Evolutionary conservation across 495 filamentous ascomycete genomes (phyloP).

Genomic region (Immersiella caudata): DNA sequence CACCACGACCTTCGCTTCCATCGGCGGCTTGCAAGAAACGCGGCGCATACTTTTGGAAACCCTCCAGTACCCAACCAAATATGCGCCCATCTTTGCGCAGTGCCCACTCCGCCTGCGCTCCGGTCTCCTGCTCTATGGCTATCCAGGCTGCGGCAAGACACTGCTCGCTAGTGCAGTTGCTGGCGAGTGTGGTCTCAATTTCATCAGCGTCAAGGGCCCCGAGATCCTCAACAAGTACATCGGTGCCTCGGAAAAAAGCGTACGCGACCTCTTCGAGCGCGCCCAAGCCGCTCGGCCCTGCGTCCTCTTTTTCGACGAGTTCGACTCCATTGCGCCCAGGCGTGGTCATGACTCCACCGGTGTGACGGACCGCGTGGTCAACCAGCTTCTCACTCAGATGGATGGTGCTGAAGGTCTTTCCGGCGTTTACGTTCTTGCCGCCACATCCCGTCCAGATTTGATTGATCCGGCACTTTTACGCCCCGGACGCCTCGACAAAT

Average conservation of each 20-base stretch:
- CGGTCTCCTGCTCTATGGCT: constrained; percentile 89
- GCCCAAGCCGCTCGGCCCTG: constrained; percentile 88
- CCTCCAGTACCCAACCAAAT: constrained; percentile 94
- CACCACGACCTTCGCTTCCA: constrained; percentile 83
- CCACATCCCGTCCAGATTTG: constrained; percentile 85
- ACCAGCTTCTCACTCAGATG: constrained; percentile 98
- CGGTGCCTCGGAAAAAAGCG: constrained; percentile 90
- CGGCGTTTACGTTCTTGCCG: constrained; percentile 94
- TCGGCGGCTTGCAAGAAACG: constrained; percentile 84
- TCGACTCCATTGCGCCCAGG: constrained; percentile 96
- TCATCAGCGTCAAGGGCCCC: constrained; percentile 96
- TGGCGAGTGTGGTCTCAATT: constrained; percentile 94
- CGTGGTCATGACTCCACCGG: constrained; percentile 95
- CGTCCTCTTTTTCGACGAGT: constrained; percentile 97
- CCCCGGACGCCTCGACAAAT: constrained; percentile 90
- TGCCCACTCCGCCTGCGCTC: constrained; percentile 92
- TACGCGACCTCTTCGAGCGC: constrained; percentile 91
- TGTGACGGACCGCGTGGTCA: constrained; percentile 97
- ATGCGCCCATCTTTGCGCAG: constrained; percentile 95
- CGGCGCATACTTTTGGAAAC: constrained; percentile 89
- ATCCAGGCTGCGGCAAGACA: constrained; percentile 95
- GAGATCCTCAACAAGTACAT: constrained; percentile 99
- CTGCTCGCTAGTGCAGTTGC: constrained; percentile 91
- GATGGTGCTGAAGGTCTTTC: constrained; percentile 94
- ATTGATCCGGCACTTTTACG: constrained; percentile 92